phyloP scores from a whole-genome alignment of 1,284 basidiomycete genomes.

The Erythrobasidium hasegawianum region DNA sequence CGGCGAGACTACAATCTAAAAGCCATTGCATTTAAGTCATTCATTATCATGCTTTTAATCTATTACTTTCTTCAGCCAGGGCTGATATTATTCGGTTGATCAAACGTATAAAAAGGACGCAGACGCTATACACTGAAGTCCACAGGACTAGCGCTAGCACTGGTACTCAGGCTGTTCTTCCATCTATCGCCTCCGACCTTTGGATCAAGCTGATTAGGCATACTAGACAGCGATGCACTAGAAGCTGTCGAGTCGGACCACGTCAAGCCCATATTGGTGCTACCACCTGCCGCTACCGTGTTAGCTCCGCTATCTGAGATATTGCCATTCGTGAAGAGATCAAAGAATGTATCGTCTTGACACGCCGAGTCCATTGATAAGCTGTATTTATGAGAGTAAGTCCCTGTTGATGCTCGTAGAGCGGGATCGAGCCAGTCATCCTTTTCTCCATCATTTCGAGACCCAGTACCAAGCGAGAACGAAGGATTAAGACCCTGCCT shows the following conservation, averaged over 20 bases:
- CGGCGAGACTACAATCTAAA: no score
- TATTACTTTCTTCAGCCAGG: no score
- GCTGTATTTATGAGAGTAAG: not conserved
- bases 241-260: conserved; percentile 30
- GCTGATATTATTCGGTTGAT: no score
- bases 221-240: conserved; percentile 2
- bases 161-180: not conserved
- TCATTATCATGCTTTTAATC: no score
- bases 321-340: conserved; percentile 10
- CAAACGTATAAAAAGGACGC: no score
- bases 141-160: no score
- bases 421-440: conserved; percentile 1
- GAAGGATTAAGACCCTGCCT: not conserved
- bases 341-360: conserved; percentile 13
- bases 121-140: no score
- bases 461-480: not conserved
- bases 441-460: no score
- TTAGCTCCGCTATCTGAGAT: not conserved
- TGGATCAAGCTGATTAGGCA: not conserved
- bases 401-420: not conserved
- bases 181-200: not conserved
- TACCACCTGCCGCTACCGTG: no score
- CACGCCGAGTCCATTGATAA: not conserved
- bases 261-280: conserved; percentile 14
- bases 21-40: no score